Evolutionary conservation across 352 stramenopile species (phyloP), one percentile per base, ranked within the genome.

Genomic region (Phytophthora megakarya): DNA sequence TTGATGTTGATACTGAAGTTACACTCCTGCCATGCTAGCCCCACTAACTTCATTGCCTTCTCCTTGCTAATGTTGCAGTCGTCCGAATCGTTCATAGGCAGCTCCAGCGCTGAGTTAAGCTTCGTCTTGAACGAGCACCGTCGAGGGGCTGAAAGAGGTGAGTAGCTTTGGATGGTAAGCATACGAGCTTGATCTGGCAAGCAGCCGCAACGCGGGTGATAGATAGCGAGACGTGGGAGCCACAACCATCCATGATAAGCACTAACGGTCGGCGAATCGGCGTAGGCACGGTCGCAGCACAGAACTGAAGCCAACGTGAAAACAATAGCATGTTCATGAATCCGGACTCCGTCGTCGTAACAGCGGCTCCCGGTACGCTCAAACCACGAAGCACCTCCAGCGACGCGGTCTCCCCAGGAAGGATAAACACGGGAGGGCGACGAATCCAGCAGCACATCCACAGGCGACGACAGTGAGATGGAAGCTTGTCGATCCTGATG

Each of bases 401-500:
- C 30, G 30, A 35, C 10, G 13, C 30, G 10, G 8, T 12, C 13
- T 35, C 30, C 1, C 30, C 30, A 35, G 3, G 30, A 3, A 35
- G 30, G 13, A 35, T 35, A 12, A 35, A 35, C 30, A 35, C 30
- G 8, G 30, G 30, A 11, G 30, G 30, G 13, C 0, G 74, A 62
- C 23, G 18, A 61, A 43, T 0, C 67, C 59, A 9, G 22, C 8
- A 8, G 59, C 62, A 45, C 46, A 70, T 2, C n/a, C 56, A 39
- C 61, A 76, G 1, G 61, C 67, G n/a, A 80, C 52, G 19, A 76
- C 67, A 1, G 72, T 49, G 16, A 80, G 52, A 43, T 80, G 72
- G 18, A 80, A 75, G 37, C 19, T 61, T 11, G 50, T 15, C 4
- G 57, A 23, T 5, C 21, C 7, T 13, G 47, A 48, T 1, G 54